Base-by-base conservation (phyloP, 129 eudicot species). In the Silybum marianum region DNA sequence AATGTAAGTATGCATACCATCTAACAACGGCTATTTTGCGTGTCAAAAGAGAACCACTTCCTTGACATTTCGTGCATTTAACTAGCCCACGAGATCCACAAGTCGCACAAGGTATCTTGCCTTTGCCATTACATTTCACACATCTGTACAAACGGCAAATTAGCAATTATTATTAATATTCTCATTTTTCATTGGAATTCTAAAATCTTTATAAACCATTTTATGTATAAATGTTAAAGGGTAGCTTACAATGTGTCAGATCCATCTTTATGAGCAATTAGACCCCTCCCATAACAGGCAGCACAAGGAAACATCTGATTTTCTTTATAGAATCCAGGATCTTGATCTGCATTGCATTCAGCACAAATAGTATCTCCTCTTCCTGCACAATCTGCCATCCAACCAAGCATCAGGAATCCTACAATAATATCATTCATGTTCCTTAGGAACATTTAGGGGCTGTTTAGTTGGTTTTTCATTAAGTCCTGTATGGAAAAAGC, bases 201-300 rank as follows among this genome's bases (percentile, higher is more conserved):
- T 4, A 32, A 32, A 32, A 32, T 3, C 0, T 32, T 32, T 32
- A 32, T 32, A 32, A 3, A 32, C 6, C 5, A 32, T 32, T 32
- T 0, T 32, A 11, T 2, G 13, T 1, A 2, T 44, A 63, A 38
- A 69, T 34, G 77, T 2, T 23, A 69, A 75, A 51, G 34, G 46
- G 62, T 74, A 19, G 39, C 95, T 89, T 87, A 95, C 99, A 92
- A 63, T 87, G 99, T 83, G 73, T 95, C 99, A 72, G 99, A 95
- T 70, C 99, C 99, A 84, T 95, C 99, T 79, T 78, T 78, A 77
- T 95, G 99, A 73, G 99, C 99, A 81, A 92, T 89, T 63, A 95
- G 80, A 82, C 99, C 99, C 87, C 99, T 89, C n/a, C 99, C 99
- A 70, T 88, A 72, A 88, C 99, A 95, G 68, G 84, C 77, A 21